Base-by-base conservation (phyloP, 495 filamentous ascomycete species). In the Collariella sp. region DNA sequence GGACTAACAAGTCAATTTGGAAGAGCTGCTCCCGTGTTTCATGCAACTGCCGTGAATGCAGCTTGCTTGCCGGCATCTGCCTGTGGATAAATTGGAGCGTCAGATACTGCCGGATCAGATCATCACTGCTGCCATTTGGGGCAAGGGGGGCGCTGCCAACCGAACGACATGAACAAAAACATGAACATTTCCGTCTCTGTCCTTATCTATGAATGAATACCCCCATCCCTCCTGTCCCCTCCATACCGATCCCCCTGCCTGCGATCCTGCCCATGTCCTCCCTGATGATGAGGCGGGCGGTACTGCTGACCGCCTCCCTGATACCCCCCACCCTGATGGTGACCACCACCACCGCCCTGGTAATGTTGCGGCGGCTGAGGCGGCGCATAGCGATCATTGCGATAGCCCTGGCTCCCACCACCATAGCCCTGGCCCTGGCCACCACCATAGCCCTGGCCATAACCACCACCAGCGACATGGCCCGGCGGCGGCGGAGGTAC, bases 281-380 rank as follows among this genome's bases (percentile, higher is more conserved):
- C 22, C 24, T 42, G 40, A 18, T n/a, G 15, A 2, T 19, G 50
- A 44, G 39, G 50, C n/a, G 24, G 38, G 7, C 31, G 50, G 5
- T 52, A 41, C 18, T 51, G 48, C 10, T 60, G 57, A 5, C 54
- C 24, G 20, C 61, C 54, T 50, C 60, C 57, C 10, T 62, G 51
- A 43, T 50, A 33, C 13, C 57, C 35, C 12, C n/a, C n/a, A n/a
- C 55, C 39, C 45, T 57, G 50, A 44, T 33, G 52, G 46, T 59
- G 56, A 15, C 61, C 61, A 47, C 60, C 63, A 29, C 38, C 26
- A n/a, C 26, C 9, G 26, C 26, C 9, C 26, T 31, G 26, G 26
- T 31, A 31, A 31, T 31, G 26, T 31, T 38, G 40, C 40, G 36
- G 45, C 12, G 39, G 58, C 22, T 38, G 53, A 0, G 31, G 47